Percentiles rank a stretch among this genome's conserved stretches.
These are phyloP conservation scores for Exophiala dermatitidis DNA, from an alignment of 2,329 filamentous ascomycete species.

Conservation along the genomic window DNA sequence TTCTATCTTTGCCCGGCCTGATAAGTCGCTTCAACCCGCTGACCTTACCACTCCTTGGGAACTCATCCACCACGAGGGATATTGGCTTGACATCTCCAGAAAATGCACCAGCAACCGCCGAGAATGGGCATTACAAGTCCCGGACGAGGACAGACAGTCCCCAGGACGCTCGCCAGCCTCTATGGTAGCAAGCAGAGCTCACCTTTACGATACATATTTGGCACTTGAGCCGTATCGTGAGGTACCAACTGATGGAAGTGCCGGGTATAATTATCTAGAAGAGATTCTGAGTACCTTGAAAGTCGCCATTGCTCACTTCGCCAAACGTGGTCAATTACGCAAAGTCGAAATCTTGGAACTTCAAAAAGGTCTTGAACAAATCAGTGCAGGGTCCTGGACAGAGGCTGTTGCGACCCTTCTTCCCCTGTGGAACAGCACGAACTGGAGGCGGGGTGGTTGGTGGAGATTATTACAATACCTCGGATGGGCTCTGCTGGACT, in stretches of 20 bases:
- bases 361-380: constrained; percentile 49
- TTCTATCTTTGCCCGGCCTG: constrained; percentile 38
- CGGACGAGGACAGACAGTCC: constrained; percentile 51
- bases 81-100: constrained; percentile 52
- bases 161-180: constrained; percentile 51
- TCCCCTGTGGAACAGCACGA: constrained; percentile 49
- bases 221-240: constrained; percentile 54
- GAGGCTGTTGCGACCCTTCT: constrained; percentile 47
- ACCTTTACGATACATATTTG: constrained; percentile 54
- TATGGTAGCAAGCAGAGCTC: constrained; percentile 47
- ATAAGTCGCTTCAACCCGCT: constrained; percentile 44
- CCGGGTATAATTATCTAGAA: constrained; percentile 46
- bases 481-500: constrained; percentile 48
- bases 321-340: constrained; percentile 46
- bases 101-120: constrained; percentile 47
- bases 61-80: constrained; percentile 54
- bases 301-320: constrained; percentile 45
- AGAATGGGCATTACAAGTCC: constrained; percentile 48
- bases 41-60: constrained; percentile 53
- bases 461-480: constrained; percentile 50
- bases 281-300: constrained; percentile 45
- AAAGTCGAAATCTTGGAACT: constrained; percentile 50
- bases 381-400: constrained; percentile 43
- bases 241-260: constrained; percentile 38
- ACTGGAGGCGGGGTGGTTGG: constrained; percentile 57